Evolutionary conservation across 225 moss, liverwort and hornwort genomes (phyloP), one percentile per base, ranked within the genome.

Genomic region (Pseudisothecium myosuroides): DNA sequence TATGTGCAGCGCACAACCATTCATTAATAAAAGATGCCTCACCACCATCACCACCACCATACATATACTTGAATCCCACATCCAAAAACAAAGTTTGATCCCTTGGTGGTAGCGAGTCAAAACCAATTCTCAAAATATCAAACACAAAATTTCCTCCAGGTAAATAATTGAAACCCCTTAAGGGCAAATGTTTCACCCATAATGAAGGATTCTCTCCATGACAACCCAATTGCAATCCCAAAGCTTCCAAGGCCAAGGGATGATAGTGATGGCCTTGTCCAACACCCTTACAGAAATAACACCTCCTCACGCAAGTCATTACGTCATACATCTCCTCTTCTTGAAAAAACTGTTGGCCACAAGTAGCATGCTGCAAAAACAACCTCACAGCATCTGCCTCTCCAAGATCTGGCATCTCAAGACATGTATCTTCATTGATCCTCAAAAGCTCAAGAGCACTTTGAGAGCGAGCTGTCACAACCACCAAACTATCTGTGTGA

Each of bases 361-460:
- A 0, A 14, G 1, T 0, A 3, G 24, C 82, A 45, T 82, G 23
- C 0, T 64, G 22, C 14, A 34, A 22, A 50, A 76, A 52, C 15
- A 82, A 64, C 4, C 4, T 82, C 8, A 82, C 1, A 11, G 47
- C 82, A 43, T 82, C 82, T 6, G 0, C 63, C 15, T 63, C 24
- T 34, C 2, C 47, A 47, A 63, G 43, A 43, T 82, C 15, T 0
- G 47, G 82, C 64, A 82, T 64, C 24, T 82, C 82, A 32, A 82
- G 2, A 36, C 24, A 64, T 23, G 14, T 6, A 62, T 14, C 49
- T 24, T 1, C 16, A 16, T 24, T 0, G 0, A 82, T 0, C 0
- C 64, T 36, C 45, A 63, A 64, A 43, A 24, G 10, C 32, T 16
- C 6, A 9, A 82, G 16, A 34, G 49, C 23, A 49, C 17, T 9